Evolutionary conservation across 306 rosid species (phyloP).

Genomic region (Lagenaria siceraria): DNA sequence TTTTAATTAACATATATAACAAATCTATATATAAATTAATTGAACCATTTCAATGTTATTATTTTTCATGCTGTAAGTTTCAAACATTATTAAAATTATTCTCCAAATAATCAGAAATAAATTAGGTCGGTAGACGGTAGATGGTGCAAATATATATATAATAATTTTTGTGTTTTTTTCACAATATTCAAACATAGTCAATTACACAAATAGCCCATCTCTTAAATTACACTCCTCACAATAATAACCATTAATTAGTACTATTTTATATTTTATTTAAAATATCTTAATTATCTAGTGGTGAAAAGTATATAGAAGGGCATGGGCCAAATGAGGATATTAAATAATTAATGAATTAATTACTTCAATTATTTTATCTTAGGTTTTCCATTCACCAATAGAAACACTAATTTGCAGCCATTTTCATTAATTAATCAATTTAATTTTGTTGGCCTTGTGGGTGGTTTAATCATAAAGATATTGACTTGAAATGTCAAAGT

Average conservation of each 20-base stretch:
- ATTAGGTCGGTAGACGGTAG: neutral
- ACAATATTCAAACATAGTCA: neutral
- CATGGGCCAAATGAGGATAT: neutral
- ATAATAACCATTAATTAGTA: neutral
- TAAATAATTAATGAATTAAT: neutral
- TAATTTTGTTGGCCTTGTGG: neutral
- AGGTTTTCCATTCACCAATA: neutral
- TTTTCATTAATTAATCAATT: neutral
- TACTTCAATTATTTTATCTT: neutral
- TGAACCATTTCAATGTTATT: too few relatives aligned
- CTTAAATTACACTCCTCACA: neutral
- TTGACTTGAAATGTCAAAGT: conserved; percentile 8
- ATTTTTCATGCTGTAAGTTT: neutral
- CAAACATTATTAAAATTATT: neutral
- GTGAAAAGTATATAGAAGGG: neutral
- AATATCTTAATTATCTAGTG: neutral
- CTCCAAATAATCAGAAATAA: neutral
- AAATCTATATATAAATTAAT: too few relatives aligned
- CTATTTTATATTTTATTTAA: neutral
- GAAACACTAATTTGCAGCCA: neutral
- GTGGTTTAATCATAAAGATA: neutral
- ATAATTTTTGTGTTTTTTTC: neutral
- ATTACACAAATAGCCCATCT: neutral
- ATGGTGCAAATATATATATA: neutral
- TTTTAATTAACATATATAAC: neutral